Base-by-base conservation (phyloP, 2,329 filamentous ascomycete genomes). In the Septoria linicola region DNA sequence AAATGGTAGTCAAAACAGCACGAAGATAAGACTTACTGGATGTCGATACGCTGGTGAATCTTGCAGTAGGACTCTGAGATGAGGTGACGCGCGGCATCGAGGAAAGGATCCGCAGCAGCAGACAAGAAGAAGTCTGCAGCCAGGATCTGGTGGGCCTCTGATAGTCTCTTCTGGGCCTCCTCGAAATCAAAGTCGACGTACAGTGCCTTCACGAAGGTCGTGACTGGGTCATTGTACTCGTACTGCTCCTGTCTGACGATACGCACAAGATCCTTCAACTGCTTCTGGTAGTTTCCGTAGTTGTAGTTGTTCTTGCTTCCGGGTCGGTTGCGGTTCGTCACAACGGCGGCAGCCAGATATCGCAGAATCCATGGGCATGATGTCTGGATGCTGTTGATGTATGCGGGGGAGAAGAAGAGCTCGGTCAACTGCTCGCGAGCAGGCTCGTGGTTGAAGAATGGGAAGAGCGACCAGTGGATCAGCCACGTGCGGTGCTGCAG, bases 1-100 rank as follows among this genome's bases (percentile, higher is more conserved):
- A 17, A 11, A 21, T 36, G 14, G 3, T 41, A 8, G 21, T 21
- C 10, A n/a, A 14, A 21, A 36, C n/a, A 27, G 35, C 11, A 14
- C 32, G n/a, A 32, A 27, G 14, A 21, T 7, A 71, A 79, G 66
- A 84, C 81, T 91, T 90, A 48, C 44, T 41, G 44, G 72, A 99
- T 97, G 72, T 97, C 92, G 70, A 99, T 99, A 65, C 92, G 83
- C 70, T 95, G 90, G 74, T 97, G 95, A 71, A 99, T 99, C 83
- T 97, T 97, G 88, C 93, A 99, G 81, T 99, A 99, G 72, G 85
- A 90, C 79, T 99, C 93, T 48, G 92, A 97, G 72, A 99, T 97
- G 55, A 99, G 80, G 78, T 99, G 93, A 68, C 93, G 82, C 32
- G 93, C 93, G 41, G 89, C 86, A 68, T 97, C 92, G 59, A 99